These are phyloP conservation scores for Tranzscheliella williamsii DNA, from an alignment of 1,284 basidiomycete species.

Conservation along the genomic window DNA sequence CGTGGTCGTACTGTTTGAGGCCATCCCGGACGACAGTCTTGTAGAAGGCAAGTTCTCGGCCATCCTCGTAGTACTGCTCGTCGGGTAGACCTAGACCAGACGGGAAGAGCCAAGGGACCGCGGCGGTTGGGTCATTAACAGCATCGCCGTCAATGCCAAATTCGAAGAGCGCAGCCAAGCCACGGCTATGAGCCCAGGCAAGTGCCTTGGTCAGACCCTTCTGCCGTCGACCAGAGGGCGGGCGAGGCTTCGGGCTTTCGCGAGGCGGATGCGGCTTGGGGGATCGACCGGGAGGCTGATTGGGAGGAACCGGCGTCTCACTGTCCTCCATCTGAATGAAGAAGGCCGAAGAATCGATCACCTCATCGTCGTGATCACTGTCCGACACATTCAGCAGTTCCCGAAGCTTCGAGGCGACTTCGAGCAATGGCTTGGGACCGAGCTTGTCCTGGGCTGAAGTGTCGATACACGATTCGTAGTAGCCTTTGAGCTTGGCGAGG, in stretches of 20 bases:
- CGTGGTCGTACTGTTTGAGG: constrained; percentile 68
- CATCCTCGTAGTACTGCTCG: constrained; percentile 91
- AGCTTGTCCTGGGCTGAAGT: constrained; percentile 65
- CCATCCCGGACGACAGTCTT: constrained; percentile 72
- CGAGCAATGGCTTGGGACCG: constrained; percentile 63
- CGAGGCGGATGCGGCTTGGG: constrained; percentile 44
- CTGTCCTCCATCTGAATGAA: constrained; percentile 67
- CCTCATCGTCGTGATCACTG: constrained; percentile 66
- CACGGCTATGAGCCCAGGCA: constrained; percentile 77
- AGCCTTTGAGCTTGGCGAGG: constrained; percentile 75
- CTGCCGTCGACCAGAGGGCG: constrained; percentile 52
- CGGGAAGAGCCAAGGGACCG: constrained; percentile 85
- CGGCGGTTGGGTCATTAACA: constrained; percentile 82
- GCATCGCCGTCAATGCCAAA: constrained; percentile 84
- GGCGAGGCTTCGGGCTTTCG: constrained; percentile 34
- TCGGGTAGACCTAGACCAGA: constrained; percentile 82
- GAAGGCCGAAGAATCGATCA: constrained; percentile 66
- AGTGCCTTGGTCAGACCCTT: constrained; percentile 75
- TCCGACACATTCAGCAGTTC: constrained; percentile 17
- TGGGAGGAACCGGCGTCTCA: constrained; percentile 38
- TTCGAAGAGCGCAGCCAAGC: constrained; percentile 73
- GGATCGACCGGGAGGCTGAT: constrained; percentile 39
- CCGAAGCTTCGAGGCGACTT: constrained; percentile 62
- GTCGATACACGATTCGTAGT: constrained; percentile 83
- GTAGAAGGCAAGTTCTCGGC: constrained; percentile 73